phyloP scores from a whole-genome alignment of 805 yeast species.

The Wickerhamomyces chaumierensis region DNA sequence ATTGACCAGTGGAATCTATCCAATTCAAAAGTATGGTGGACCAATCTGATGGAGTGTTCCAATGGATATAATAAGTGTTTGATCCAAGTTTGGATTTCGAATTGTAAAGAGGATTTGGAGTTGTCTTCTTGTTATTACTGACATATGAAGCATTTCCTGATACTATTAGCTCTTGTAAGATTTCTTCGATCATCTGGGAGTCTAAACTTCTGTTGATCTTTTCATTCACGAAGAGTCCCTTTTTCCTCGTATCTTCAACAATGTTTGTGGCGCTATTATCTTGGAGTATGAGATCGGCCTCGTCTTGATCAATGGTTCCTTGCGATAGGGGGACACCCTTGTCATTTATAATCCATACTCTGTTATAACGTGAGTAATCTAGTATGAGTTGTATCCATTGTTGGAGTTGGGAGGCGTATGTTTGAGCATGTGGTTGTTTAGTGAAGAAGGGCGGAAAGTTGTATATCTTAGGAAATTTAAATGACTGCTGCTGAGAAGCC shows the following conservation, averaged over 20 bases:
- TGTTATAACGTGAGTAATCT: constrained; percentile 43
- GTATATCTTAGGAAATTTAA: constrained; percentile 9
- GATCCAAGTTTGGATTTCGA: constrained; percentile 1
- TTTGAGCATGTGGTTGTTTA: constrained; percentile 71
- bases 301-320: constrained; percentile 8
- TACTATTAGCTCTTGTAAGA: constrained; percentile 46
- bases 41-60: constrained; percentile 67
- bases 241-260: constrained; percentile 10
- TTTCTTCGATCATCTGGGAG: constrained; percentile 40
- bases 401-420: constrained; percentile 65
- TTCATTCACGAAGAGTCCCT: constrained; percentile 36
- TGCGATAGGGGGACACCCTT: constrained; percentile 20
- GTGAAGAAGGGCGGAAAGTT: constrained; percentile 90
- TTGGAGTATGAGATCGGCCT: neutral
- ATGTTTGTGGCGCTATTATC: neutral
- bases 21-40: constrained; percentile 48
- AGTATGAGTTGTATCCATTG: constrained; percentile 66
- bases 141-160: constrained; percentile 48
- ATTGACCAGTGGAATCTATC: constrained; percentile 73
- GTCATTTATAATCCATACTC: constrained; percentile 41
- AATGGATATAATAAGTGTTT: constrained; percentile 31
- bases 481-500: constrained; percentile 2
- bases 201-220: constrained; percentile 41
- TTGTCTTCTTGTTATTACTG: constrained; percentile 25
- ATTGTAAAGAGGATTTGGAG: too few relatives aligned